A percentile compares a stretch with the other conserved stretches of the same genome.
phyloP scores from a whole-genome alignment of 2,329 filamentous ascomycete species.

The Aspergillus brunneoviolaceus region DNA sequence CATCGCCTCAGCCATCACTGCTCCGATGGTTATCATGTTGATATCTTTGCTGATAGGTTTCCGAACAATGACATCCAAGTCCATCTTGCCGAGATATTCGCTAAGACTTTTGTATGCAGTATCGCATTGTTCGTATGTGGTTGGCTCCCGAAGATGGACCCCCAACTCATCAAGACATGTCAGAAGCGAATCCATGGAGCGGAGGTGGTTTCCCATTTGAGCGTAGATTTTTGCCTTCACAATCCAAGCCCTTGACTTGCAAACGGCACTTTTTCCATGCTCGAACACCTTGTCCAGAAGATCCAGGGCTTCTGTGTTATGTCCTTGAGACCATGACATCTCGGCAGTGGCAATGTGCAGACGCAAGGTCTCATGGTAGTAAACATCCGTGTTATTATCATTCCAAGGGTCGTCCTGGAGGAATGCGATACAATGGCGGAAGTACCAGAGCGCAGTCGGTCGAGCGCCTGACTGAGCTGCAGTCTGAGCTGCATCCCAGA shows the following conservation, averaged over 20 bases:
- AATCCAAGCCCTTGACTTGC: constrained; percentile 82
- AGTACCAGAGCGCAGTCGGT: constrained; percentile 79
- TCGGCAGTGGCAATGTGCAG: constrained; percentile 78
- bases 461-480: constrained; percentile 81
- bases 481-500: constrained; percentile 75
- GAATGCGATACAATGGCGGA: constrained; percentile 71
- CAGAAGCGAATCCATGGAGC: constrained; percentile 68
- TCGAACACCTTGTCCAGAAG: constrained; percentile 70
- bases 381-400: constrained; percentile 66
- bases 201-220: constrained; percentile 68
- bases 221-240: constrained; percentile 77
- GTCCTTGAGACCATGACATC: constrained; percentile 75
- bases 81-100: constrained; percentile 60
- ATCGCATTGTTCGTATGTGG: constrained; percentile 76
- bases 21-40: constrained; percentile 47
- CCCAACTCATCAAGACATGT: constrained; percentile 70
- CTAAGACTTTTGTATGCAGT: constrained; percentile 65
- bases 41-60: constrained; percentile 45
- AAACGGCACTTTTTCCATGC: constrained; percentile 68
- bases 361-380: constrained; percentile 81
- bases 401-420: constrained; percentile 79
- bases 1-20: constrained; percentile 59
- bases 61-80: constrained; percentile 42
- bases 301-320: constrained; percentile 65
- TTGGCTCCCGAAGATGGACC: constrained; percentile 63